Evolutionary conservation across 345 rosid genomes (phyloP).

Genomic region (Bruguiera gymnorhiza): DNA sequence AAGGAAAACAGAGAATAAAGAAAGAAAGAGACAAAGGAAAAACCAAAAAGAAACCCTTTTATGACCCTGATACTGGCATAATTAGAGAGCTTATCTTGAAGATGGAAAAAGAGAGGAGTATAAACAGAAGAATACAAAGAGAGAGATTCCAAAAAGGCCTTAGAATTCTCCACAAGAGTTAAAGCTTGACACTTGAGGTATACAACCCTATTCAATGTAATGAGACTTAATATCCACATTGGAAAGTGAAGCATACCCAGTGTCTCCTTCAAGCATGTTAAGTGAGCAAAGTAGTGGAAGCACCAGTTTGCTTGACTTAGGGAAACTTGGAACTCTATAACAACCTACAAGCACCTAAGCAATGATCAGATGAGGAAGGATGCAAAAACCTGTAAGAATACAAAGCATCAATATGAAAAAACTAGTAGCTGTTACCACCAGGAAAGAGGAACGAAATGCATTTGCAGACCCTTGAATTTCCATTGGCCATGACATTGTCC

Average conservation of each 20-base stretch:
- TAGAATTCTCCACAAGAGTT: no score
- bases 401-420: slow-evolving; percentile 1
- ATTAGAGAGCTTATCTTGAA: neutral
- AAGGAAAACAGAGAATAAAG: neutral
- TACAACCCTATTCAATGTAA: neutral
- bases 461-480: slow-evolving; percentile 51
- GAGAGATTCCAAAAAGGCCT: neutral
- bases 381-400: slow-evolving; percentile 3
- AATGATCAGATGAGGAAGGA: neutral
- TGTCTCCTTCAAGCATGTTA: slow-evolving; percentile 93
- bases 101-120: neutral
- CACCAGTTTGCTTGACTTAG: slow-evolving; percentile 44
- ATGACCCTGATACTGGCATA: neutral
- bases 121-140: neutral
- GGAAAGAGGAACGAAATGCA: slow-evolving; percentile 72
- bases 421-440: slow-evolving; percentile 39
- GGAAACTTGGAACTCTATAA: slow-evolving; percentile 37
- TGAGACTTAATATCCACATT: neutral
- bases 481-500: slow-evolving; percentile 44
- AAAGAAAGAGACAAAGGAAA: neutral
- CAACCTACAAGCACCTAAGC: slow-evolving; percentile 36
- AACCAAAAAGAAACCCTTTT: neutral
- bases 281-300: slow-evolving; percentile 66
- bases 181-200: no score
- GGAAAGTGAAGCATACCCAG: slow-evolving; percentile 46